Base-by-base conservation (phyloP, 2,329 filamentous ascomycete species). In the Zasmidium citrigriseum region DNA sequence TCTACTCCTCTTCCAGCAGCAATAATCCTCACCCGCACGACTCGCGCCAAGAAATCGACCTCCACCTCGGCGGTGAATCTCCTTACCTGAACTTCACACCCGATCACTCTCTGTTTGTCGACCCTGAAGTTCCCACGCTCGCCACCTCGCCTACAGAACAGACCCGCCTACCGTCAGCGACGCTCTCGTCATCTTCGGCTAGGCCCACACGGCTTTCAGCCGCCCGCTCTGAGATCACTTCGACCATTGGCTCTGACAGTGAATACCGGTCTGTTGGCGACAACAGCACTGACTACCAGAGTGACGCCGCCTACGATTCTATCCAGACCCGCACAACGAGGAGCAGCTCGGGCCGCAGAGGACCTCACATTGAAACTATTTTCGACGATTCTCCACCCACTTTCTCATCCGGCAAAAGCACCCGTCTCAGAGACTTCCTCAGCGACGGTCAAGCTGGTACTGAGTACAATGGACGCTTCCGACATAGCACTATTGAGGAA, bases 241-340 rank as follows among this genome's bases (percentile, higher is more conserved):
- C 87, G 22, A 89, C 86, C 24, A 79, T 86, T 61, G 87, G 86
- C 59, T 91, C 87, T 24, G 89, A 92, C 66, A 83, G 84, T 68
- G 88, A 91, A 59, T 78, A 78, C 61, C 83, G 85, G 64, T 90
- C 86, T 11, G 84, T 83, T 21, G 89, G 91, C 58, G 89, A 91
- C 55, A 88, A 91, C 67, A 89, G 91, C 67, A 87, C 86, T n/a
- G 89, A 91, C 71, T 86, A 88, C 68, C 88, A 86, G 75, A 91
- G 89, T 72, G 89, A 93, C 67, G 90, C 86, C 18, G 81, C 89
- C 56, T 92, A 86, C 73, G 90, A 93, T 76, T 92, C 89, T 25
- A 76, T 91, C 65, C 86, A 88, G 54, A 92, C 89, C 16, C 81
- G 83, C 59, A 87, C 83, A 41, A 91, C 89, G 10, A 82, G 83